Base-by-base conservation (phyloP, 345 rosid genomes). In the Aethionema arabicum region DNA sequence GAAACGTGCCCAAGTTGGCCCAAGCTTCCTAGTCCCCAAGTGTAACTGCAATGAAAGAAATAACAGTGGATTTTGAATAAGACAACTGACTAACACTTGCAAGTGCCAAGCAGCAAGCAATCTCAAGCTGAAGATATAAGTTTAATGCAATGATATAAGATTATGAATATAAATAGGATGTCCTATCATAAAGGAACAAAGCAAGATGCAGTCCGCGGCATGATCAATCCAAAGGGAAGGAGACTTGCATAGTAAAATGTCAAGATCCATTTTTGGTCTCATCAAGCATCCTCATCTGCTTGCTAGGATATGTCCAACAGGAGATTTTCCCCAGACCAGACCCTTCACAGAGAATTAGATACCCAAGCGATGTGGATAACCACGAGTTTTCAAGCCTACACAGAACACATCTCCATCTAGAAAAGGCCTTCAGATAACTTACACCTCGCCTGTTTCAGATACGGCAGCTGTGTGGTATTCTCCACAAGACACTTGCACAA, bases 1-100 rank as follows among this genome's bases (percentile, higher is more conserved):
- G 92, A 90, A 69, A 83, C 82, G 65, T 86, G 97, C 32, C 99
- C 99, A 7, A 93, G 96, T 70, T 93, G 97, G 61, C 97, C 96
- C 83, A 78, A 78, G 79, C 60, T 84, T 79, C 99, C 99, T 9
- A 85, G 71, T 14, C 99, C 99, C 97, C 99, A 93, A 49, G 97
- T 93, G 76, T 93, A 90, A 56, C 97, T 87, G 83, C 56, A 32
- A 75, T 54, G 11, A 69, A 40, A 67, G 62, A 50, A 47, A 11
- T 71, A 59, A 58, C 49, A 49, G 69, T 70, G 74, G 54, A 56
- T 65, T 5, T 3, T 11, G 47, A 43, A 11, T 43, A 43, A 40
- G 10, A 8, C 44, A 40, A 6, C 44, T 21, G 27, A 8, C 4
- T 40, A 40, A 40, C 44, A 40, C 4, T 4, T 4, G n/a, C 44